Evolutionary conservation across 805 yeast species (phyloP).

Genomic region (Ogataea zsoltii): DNA sequence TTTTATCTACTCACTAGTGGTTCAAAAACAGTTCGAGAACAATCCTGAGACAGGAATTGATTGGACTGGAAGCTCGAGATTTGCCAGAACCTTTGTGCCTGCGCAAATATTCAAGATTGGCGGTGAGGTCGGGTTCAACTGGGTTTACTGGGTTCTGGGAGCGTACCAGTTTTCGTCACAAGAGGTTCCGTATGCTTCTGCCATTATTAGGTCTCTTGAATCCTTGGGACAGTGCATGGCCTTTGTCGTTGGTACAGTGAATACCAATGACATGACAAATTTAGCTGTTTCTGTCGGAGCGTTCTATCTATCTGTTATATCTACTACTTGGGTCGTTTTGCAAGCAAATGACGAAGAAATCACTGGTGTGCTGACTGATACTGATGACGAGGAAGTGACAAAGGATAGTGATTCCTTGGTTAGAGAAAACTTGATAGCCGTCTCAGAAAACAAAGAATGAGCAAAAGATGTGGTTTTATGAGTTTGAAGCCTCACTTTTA

Average conservation of each 20-base stretch:
- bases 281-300: slow-evolving; percentile 28
- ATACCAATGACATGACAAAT: slow-evolving; percentile 26
- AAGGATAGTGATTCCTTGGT: too few species aligned
- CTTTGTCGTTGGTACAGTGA: slow-evolving; percentile 26
- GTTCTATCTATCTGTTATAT: slow-evolving; percentile 15
- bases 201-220: slow-evolving; percentile 27
- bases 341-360: background rate
- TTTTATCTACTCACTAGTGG: slow-evolving; percentile 24
- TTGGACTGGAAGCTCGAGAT: slow-evolving; percentile 22
- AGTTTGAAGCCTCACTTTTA: too few species aligned
- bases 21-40: slow-evolving; percentile 10
- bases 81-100: slow-evolving; percentile 23
- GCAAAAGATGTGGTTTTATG: too few species aligned
- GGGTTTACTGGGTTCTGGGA: slow-evolving; percentile 31
- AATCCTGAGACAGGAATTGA: slow-evolving; percentile 17
- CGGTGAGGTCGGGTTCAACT: slow-evolving; percentile 25
- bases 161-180: slow-evolving; percentile 19
- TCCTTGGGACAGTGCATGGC: slow-evolving; percentile 25
- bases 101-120: slow-evolving; percentile 26
- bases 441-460: too few species aligned
- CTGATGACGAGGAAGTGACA: too few species aligned
- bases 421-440: too few species aligned
- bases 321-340: background rate
- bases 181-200: slow-evolving; percentile 24
- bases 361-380: background rate